Percentiles rank a stretch among this genome's conserved stretches.
Evolutionary conservation across 202 grass and related monocot genomes (phyloP).

Genomic region (Elaeis oleifera): DNA sequence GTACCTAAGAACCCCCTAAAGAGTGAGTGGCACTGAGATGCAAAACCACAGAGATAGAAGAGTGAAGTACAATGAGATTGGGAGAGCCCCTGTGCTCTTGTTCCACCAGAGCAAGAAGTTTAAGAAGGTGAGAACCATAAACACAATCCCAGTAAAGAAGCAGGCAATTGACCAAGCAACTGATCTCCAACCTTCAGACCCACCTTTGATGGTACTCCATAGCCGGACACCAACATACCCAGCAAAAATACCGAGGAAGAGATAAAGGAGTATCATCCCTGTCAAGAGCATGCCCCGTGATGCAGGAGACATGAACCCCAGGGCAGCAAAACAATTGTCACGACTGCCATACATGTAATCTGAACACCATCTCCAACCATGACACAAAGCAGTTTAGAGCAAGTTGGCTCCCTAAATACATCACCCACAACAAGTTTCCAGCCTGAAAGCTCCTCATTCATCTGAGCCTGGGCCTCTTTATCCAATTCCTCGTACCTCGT

Average conservation of each 20-base stretch:
- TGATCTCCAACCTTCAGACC: conserved; percentile 68
- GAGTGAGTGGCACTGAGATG: conserved; percentile 86
- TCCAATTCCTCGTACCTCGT: conserved; percentile 81
- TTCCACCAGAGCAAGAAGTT: conserved; percentile 89
- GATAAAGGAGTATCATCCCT: conserved; percentile 88
- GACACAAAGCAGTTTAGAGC: conserved; percentile 59
- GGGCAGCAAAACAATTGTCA: conserved; percentile 75
- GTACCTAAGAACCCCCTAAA: conserved; percentile 82
- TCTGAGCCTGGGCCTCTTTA: conserved; percentile 83
- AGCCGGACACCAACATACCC: conserved; percentile 82
- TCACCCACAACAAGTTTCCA: conserved; percentile 96
- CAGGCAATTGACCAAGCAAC: conserved; percentile 82
- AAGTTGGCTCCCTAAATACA: conserved; percentile 81
- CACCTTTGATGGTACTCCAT: conserved; percentile 80
- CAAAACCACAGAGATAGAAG: conserved; percentile 87
- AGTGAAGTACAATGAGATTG: conserved; percentile 79
- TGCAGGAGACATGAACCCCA: conserved; percentile 90
- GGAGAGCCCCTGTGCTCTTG: conserved; percentile 74
- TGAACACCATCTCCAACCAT: conserved; percentile 92
- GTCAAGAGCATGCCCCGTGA: conserved; percentile 86
- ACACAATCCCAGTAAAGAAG: conserved; percentile 85
- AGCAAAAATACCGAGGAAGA: conserved; percentile 74
- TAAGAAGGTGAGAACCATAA: conserved; percentile 59
- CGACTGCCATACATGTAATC: conserved; percentile 78
- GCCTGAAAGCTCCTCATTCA: conserved; percentile 86